A percentile compares a stretch with the other conserved stretches of the same genome.
These are phyloP conservation scores for Magnaporthiopsis rhizophila DNA, from an alignment of 2,329 filamentous ascomycete genomes.

Conservation along the genomic window DNA sequence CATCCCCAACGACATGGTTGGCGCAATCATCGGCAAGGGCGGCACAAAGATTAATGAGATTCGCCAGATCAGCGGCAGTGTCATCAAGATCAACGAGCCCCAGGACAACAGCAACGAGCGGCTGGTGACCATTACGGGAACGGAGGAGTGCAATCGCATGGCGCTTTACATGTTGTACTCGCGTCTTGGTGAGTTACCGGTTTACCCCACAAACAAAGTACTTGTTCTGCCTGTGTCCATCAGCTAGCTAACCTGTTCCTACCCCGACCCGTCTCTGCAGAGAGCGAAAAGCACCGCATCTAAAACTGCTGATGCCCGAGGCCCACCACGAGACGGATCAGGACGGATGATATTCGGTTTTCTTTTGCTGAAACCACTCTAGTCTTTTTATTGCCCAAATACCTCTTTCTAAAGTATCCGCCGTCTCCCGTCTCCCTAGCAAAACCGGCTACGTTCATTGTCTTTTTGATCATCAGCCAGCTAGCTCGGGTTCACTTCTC, in stretches of 20 bases:
- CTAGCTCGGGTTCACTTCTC: background rate
- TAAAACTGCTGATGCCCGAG: slow-evolving; percentile 23
- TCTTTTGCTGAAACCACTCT: background rate
- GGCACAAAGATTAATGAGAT: slow-evolving; percentile 99
- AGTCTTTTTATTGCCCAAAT: background rate
- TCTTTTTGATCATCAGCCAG: background rate
- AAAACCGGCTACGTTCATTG: background rate
- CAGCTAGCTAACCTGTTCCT: slow-evolving; percentile 7
- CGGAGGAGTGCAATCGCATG: slow-evolving; percentile 98
- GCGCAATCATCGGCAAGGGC: slow-evolving; percentile 97
- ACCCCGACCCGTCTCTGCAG: slow-evolving; percentile 29
- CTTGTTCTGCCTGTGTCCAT: slow-evolving; percentile 1
- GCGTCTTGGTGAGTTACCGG: slow-evolving; percentile 64
- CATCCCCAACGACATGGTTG: slow-evolving; percentile 99
- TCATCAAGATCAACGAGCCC: slow-evolving; percentile 99
- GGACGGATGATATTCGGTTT: background rate
- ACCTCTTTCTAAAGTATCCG: background rate
- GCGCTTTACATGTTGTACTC: slow-evolving; percentile 99
- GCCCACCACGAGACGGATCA: background rate
- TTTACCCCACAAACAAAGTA: slow-evolving; percentile 18
- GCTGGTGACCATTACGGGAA: slow-evolving; percentile 93
- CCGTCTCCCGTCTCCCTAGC: background rate
- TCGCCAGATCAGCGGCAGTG: slow-evolving; percentile 88
- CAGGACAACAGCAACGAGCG: slow-evolving; percentile 99
- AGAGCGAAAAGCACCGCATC: slow-evolving; percentile 70